Conservation (phyloP, 1,284 basidiomycete genomes). For the Heliocybe sulcata region DNA sequence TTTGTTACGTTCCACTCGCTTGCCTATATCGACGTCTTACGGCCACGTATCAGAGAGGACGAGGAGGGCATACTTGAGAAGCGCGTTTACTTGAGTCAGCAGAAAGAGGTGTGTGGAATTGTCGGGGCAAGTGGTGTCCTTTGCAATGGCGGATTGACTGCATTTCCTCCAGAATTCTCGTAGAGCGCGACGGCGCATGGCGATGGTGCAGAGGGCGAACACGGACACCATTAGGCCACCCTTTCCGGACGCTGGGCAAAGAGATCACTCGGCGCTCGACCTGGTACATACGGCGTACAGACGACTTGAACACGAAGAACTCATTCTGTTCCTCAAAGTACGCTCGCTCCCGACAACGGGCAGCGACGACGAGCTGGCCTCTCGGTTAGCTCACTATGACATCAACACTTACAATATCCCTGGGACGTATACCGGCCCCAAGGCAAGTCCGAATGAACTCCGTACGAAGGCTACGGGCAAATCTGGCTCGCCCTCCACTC, state of each 20-base stretch:
- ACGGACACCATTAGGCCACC: background rate
- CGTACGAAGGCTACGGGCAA: background rate
- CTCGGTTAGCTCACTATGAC: constrained; percentile 64
- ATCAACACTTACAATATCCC: constrained; percentile 63
- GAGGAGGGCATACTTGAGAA: too few species aligned
- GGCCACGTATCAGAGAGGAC: too few species aligned
- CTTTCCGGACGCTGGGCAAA: background rate
- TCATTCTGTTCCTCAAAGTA: constrained; percentile 66
- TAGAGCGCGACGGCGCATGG: background rate
- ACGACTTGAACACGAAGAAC: constrained; percentile 56
- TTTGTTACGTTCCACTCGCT: too few species aligned
- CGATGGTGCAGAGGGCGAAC: background rate
- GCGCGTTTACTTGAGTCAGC: too few species aligned
- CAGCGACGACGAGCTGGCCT: constrained; percentile 52
- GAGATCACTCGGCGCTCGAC: constrained; percentile 19
- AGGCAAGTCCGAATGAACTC: constrained; percentile 4
- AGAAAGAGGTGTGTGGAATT: too few species aligned
- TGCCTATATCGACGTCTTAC: too few species aligned
- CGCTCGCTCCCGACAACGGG: constrained; percentile 59
- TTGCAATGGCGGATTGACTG: too few species aligned
- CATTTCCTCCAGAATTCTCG: too few species aligned
- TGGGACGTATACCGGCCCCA: constrained; percentile 5
- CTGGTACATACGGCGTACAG: constrained; percentile 61
- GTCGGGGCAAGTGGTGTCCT: too few species aligned
- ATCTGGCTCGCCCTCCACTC: background rate